These are phyloP conservation scores for Erodium moschatum DNA, from an alignment of 441 rosid species.

Conservation along the genomic window DNA sequence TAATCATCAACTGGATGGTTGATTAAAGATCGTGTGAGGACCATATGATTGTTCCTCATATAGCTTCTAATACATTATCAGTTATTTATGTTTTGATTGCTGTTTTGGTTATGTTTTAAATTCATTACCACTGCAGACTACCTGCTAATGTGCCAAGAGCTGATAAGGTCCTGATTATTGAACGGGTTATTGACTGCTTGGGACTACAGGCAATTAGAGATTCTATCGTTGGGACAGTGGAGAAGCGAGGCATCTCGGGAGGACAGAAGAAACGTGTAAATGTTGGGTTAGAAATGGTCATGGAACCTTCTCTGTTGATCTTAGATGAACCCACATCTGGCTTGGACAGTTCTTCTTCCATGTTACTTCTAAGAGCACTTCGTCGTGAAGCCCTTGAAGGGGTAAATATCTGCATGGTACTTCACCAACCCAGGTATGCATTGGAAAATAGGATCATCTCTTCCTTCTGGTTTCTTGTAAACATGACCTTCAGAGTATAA, in stretches of 20 bases:
- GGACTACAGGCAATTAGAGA: constrained; percentile 76
- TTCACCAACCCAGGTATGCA: constrained; percentile 81
- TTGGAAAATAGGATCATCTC: background rate
- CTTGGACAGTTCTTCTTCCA: constrained; percentile 90
- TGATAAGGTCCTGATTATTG: constrained; percentile 75
- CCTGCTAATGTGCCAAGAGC: constrained; percentile 61
- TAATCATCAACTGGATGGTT: background rate
- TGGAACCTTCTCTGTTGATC: constrained; percentile 95
- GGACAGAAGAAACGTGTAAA: constrained; percentile 95
- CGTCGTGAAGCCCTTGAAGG: constrained; percentile 97
- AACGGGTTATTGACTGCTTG: constrained; percentile 79
- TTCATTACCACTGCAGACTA: constrained; percentile 37
- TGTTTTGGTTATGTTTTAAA: constrained; percentile 15
- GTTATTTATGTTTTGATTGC: constrained; percentile 13
- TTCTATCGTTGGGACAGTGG: constrained; percentile 94
- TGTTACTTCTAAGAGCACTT: constrained; percentile 75
- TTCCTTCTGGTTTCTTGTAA: constrained; percentile 1
- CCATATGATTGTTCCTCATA: background rate
- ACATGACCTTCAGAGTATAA: background rate
- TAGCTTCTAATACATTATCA: constrained; percentile 2
- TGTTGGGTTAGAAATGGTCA: constrained; percentile 97
- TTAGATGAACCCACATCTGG: constrained; percentile 98
- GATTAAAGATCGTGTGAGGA: background rate
- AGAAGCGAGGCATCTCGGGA: constrained; percentile 91
- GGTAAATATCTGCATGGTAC: constrained; percentile 88